Evolutionary conservation across 2,329 filamentous ascomycete species (phyloP), one percentile per base, ranked within the genome.

Genomic region (Talaromyces rugulosus): DNA sequence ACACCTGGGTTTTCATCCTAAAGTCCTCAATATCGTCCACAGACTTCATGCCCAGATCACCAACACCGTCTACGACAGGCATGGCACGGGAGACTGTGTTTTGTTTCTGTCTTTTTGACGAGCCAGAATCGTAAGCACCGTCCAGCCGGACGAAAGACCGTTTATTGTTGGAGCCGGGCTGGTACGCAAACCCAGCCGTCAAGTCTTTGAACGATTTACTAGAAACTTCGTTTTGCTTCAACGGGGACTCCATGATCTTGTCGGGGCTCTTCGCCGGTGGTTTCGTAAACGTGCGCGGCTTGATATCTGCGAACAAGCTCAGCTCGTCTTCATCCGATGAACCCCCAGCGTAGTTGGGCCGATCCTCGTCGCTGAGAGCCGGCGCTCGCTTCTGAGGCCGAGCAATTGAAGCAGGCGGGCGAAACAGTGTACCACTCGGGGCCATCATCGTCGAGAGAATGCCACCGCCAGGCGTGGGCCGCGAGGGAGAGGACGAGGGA

Each of bases 351-450:
- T 87, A 83, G 2, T 81, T 80, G 2, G 85, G 84, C 4, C 80
- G 81, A 51, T 84, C 83, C 58, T 86, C 83, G 5, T 82, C 85
- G 55, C 85, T 79, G 30, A 82, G 68, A 59, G 74, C 72, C 44
- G 77, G 72, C 55, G 72, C 67, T 68, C 73, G 69, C 63, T 75
- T 76, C 53, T 73, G 68, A 52, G 82, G 78, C 27, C 75, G 72
- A 16, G 72, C 71, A 54, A 75, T 72, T 58, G 74, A 16, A 40
- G 36, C 72, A 2, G 79, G 83, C 44, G 85, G 80, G 65, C 85
- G 83, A 69, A 90, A 94, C 9, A 82, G 75, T 0, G 92, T 96
- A 6, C 92, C 90, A 53, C 87, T 84, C 31, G 92, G 90, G 40
- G 91, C 90, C 80, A 96, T 89, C 52, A 85, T 77, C 64, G 81